Conservation (phyloP, 768 basidiomycete genomes). For the Calocybe gangraenosa region DNA sequence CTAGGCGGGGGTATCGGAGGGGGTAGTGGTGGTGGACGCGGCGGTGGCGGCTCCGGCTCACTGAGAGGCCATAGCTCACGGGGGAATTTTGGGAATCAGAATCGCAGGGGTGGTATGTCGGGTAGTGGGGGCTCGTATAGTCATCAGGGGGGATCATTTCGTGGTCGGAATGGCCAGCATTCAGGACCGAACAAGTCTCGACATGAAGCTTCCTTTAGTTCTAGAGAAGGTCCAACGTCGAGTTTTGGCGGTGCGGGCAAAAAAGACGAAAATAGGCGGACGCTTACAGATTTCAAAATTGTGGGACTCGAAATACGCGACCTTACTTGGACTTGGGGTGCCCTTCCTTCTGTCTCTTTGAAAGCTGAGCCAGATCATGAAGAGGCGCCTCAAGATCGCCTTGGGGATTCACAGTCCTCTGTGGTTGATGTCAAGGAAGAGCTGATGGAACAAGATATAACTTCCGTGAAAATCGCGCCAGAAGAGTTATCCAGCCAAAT, state of each 20-base stretch:
- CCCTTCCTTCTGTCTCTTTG: constrained; percentile 33
- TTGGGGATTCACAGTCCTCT: constrained; percentile 22
- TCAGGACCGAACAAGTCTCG: constrained; percentile 34
- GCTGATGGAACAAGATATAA: constrained; percentile 23
- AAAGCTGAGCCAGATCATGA: constrained; percentile 33
- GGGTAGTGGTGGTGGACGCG: constrained; percentile 39
- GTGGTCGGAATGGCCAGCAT: constrained; percentile 63
- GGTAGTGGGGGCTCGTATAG: constrained; percentile 36
- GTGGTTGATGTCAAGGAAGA: constrained; percentile 28
- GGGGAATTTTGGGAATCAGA: constrained; percentile 62
- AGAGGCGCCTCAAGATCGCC: constrained; percentile 20
- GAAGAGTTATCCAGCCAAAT: constrained; percentile 6
- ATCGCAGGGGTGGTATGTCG: constrained; percentile 63
- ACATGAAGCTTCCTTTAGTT: constrained; percentile 40
- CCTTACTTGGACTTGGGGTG: constrained; percentile 86
- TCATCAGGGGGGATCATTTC: constrained; percentile 42
- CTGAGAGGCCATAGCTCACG: constrained; percentile 63
- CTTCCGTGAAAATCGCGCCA: constrained; percentile 7
- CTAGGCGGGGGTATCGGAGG: constrained; percentile 31
- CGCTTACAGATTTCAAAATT: constrained; percentile 98
- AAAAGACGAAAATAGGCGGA: constrained; percentile 85
- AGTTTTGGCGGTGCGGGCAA: constrained; percentile 54
- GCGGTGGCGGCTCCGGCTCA: constrained; percentile 41
- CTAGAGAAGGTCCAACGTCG: constrained; percentile 47
- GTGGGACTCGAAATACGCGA: constrained; percentile 83